Evolutionary conservation across 306 rosid species (phyloP).

Genomic region (Prunus mira): DNA sequence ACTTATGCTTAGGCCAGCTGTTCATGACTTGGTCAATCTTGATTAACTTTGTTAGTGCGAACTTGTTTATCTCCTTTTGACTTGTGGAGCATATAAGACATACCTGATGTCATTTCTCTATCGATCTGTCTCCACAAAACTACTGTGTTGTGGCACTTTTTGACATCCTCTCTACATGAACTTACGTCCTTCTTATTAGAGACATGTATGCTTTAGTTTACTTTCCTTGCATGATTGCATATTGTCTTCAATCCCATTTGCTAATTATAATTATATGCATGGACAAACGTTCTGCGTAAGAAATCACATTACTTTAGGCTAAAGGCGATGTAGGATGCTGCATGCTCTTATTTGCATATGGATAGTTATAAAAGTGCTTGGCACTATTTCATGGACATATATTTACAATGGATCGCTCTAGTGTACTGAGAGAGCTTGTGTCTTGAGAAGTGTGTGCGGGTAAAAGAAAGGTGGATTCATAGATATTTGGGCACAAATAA

Average conservation of each 20-base stretch:
- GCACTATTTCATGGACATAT: too few relatives aligned
- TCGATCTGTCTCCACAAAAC: neutral
- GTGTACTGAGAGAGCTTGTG: too few relatives aligned
- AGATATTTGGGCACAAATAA: too few relatives aligned
- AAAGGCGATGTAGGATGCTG: too few relatives aligned
- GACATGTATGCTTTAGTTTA: neutral
- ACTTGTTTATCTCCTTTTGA: conserved; percentile 12
- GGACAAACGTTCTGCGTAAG: too few relatives aligned
- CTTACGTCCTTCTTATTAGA: neutral
- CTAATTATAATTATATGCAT: neutral
- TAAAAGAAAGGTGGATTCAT: too few relatives aligned
- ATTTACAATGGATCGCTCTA: too few relatives aligned
- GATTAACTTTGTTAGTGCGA: conserved; percentile 2
- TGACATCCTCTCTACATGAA: neutral
- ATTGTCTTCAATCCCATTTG: neutral
- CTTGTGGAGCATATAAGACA: neutral
- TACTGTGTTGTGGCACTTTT: neutral
- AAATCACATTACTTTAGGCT: too few relatives aligned
- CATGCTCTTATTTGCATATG: too few relatives aligned
- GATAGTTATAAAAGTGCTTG: too few relatives aligned
- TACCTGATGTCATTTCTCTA: neutral
- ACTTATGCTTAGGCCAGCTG: neutral
- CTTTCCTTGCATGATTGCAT: neutral
- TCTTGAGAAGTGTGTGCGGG: too few relatives aligned
- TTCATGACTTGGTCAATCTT: conserved; percentile 7